These are phyloP conservation scores for Candida fluviatilis DNA, from an alignment of 805 yeast species.

Conservation along the genomic window DNA sequence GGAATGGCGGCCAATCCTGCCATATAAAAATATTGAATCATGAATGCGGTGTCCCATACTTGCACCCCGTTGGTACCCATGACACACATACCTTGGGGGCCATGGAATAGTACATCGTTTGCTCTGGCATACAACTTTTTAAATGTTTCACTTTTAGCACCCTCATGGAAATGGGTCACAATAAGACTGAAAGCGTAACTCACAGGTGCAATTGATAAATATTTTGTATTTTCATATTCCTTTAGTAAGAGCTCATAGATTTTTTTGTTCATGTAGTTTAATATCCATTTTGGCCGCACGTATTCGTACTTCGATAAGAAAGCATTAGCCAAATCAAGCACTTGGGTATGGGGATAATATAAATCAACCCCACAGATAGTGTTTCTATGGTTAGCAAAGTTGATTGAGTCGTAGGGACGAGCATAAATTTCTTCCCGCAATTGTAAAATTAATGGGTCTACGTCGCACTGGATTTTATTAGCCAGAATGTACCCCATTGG, in stretches of 20 bases:
- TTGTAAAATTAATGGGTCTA: constrained; percentile 59
- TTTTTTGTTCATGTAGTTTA: constrained; percentile 44
- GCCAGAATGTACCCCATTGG: constrained; percentile 81
- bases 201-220: constrained; percentile 89
- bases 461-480: constrained; percentile 47
- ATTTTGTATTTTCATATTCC: constrained; percentile 75
- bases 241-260: constrained; percentile 65
- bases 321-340: constrained; percentile 61
- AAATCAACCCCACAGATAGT: constrained; percentile 88
- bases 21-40: constrained; percentile 73
- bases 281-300: constrained; percentile 72
- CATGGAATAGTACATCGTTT: constrained; percentile 76
- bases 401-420: constrained; percentile 58
- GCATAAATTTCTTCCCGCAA: constrained; percentile 79
- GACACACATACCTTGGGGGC: constrained; percentile 86
- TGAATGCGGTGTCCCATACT: constrained; percentile 94
- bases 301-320: constrained; percentile 62
- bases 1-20: constrained; percentile 75
- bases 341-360: constrained; percentile 83
- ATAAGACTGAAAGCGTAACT: constrained; percentile 80
- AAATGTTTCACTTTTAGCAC: constrained; percentile 60
- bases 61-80: constrained; percentile 98
- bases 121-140: constrained; percentile 52
- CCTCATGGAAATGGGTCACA: constrained; percentile 68
- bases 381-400: constrained; percentile 70